Conservation (phyloP, 2,329 filamentous ascomycete species). For the Cryphonectria japonica region DNA sequence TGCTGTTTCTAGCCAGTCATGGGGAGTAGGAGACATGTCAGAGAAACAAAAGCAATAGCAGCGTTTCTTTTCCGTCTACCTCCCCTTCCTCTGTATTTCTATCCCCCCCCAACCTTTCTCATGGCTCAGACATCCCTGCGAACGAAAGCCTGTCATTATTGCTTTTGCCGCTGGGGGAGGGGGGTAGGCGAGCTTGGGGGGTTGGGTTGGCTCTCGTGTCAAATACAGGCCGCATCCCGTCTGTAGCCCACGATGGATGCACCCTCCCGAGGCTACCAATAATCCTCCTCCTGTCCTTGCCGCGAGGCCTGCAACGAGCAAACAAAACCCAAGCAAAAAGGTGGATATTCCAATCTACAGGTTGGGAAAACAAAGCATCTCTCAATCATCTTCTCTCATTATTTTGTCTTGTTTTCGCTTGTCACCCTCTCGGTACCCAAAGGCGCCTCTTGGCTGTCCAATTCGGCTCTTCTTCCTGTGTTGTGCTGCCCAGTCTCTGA, state of each 20-base stretch:
- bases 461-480: background rate
- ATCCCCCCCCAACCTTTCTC: background rate
- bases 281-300: slow-evolving; percentile 23
- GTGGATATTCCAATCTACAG: slow-evolving; percentile 20
- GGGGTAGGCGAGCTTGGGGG: background rate
- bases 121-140: slow-evolving; percentile 8
- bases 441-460: slow-evolving; percentile 9
- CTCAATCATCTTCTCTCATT: slow-evolving; percentile 1
- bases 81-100: background rate
- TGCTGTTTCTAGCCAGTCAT: slow-evolving; percentile 7
- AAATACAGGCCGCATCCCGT: slow-evolving; percentile 28
- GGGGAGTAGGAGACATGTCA: slow-evolving; percentile 7
- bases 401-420: background rate
- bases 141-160: slow-evolving; percentile 1
- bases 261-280: slow-evolving; percentile 27
- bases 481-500: slow-evolving; percentile 20
- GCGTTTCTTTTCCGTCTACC: slow-evolving; percentile 2
- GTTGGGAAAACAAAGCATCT: slow-evolving; percentile 11
- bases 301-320: slow-evolving; percentile 28
- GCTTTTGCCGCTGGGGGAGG: slow-evolving; percentile 5
- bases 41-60: slow-evolving; percentile 19
- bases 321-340: slow-evolving; percentile 18
- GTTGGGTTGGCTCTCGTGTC: slow-evolving; percentile 21
- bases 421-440: slow-evolving; percentile 16
- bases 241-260: slow-evolving; percentile 21